Conservation (phyloP, 257 asterid species). For the Plantago ovata region DNA sequence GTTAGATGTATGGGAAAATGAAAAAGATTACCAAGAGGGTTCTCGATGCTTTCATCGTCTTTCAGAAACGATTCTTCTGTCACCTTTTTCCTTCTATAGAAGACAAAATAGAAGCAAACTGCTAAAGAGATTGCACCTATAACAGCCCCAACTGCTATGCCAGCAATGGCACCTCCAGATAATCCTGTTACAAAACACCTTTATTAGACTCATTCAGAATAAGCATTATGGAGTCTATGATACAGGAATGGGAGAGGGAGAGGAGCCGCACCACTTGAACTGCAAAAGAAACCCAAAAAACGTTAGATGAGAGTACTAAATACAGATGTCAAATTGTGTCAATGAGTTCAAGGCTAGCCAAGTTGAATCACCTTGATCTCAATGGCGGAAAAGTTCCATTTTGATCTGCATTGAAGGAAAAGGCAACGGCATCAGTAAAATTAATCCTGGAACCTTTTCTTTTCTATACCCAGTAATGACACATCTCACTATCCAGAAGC, state of each 20-base stretch:
- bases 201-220: conserved; percentile 17
- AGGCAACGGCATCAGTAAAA: conserved; percentile 22
- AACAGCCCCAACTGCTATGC: conserved; percentile 57
- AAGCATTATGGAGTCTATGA: conserved; percentile 1
- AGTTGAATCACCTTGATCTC: conserved; percentile 47
- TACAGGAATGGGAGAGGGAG: conserved; percentile 20
- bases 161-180: conserved; percentile 73
- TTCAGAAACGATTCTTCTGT: conserved; percentile 25
- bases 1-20: neutral
- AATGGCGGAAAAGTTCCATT: conserved; percentile 77
- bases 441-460: neutral
- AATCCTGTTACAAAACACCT: conserved; percentile 46
- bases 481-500: no score
- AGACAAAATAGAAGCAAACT: conserved; percentile 38
- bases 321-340: neutral
- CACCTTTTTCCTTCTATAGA: conserved; percentile 34
- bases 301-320: conserved; percentile 24
- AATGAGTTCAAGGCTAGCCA: conserved; percentile 1
- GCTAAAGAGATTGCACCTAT: conserved; percentile 38
- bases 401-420: conserved; percentile 53
- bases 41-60: conserved; percentile 27
- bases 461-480: no score
- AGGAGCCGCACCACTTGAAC: conserved; percentile 64
- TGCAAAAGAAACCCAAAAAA: conserved; percentile 35
- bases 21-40: conserved; percentile 35